A percentile compares a stretch with the other conserved stretches of the same genome.
These are phyloP conservation scores for Penicillium goetzii DNA, from an alignment of 495 filamentous ascomycete species.

Conservation along the genomic window DNA sequence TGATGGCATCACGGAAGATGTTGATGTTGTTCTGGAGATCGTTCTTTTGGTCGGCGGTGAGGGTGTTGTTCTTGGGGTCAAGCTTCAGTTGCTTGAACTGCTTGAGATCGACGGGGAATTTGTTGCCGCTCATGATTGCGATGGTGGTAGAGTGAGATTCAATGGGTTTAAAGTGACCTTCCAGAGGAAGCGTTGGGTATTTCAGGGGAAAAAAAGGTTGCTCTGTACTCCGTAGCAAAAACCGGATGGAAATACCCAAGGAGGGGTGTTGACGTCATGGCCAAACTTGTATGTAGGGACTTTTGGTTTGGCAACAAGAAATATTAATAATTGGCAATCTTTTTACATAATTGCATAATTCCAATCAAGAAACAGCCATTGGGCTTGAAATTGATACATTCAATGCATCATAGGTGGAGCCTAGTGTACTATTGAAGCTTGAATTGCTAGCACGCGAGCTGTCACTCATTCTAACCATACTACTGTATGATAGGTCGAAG, in stretches of 20 bases:
- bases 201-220: background rate
- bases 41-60: conserved; percentile 38
- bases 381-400: background rate
- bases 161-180: background rate
- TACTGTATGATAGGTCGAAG: background rate
- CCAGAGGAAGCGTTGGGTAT: background rate
- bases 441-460: background rate
- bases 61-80: conserved; percentile 36
- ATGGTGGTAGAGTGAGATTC: background rate
- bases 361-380: background rate
- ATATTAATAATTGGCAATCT: background rate
- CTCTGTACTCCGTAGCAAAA: background rate
- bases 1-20: conserved; percentile 45
- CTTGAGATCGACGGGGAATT: conserved; percentile 43
- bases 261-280: conserved; percentile 13
- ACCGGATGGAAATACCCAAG: background rate
- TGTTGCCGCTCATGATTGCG: conserved; percentile 20
- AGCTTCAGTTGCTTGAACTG: conserved; percentile 47
- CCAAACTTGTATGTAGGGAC: background rate
- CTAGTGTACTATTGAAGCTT: background rate
- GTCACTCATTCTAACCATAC: background rate
- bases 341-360: background rate
- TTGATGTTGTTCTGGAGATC: conserved; percentile 45
- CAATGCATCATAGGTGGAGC: too few relatives aligned
- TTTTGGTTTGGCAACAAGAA: background rate